phyloP scores from a whole-genome alignment of 495 filamentous ascomycete species.

The Stereocaulon alpinum region DNA sequence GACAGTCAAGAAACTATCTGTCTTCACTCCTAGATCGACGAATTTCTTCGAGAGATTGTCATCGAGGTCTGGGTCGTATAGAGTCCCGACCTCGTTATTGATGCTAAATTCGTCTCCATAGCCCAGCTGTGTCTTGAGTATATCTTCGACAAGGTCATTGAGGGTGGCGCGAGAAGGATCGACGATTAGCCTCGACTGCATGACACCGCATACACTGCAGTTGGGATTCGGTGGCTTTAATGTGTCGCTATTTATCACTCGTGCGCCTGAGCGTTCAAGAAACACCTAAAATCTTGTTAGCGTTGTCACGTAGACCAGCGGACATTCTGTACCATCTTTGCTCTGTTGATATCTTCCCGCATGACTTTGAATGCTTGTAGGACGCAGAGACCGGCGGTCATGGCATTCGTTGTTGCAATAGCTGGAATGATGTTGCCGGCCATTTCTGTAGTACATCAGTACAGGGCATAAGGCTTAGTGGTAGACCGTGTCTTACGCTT shows the following conservation, averaged over 20 bases:
- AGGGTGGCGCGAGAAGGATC: slow-evolving; percentile 70
- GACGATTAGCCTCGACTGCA: slow-evolving; percentile 51
- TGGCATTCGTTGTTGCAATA: slow-evolving; percentile 96
- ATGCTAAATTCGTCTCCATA: slow-evolving; percentile 80
- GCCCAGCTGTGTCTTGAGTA: slow-evolving; percentile 58
- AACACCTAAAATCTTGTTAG: slow-evolving; percentile 39
- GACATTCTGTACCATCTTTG: slow-evolving; percentile 36
- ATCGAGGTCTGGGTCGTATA: slow-evolving; percentile 83
- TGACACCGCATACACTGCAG: slow-evolving; percentile 74
- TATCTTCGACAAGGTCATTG: slow-evolving; percentile 65
- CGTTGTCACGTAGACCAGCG: neutral
- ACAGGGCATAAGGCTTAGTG: neutral
- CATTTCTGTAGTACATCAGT: slow-evolving; percentile 48
- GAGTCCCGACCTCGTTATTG: slow-evolving; percentile 54
- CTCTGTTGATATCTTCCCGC: slow-evolving; percentile 54
- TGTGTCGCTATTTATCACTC: slow-evolving; percentile 63
- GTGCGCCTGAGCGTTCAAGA: slow-evolving; percentile 58
- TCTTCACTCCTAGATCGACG: slow-evolving; percentile 59
- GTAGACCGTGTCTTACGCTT: slow-evolving; percentile 49
- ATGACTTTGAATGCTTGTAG: slow-evolving; percentile 90
- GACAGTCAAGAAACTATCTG: slow-evolving; percentile 71
- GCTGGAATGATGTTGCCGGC: slow-evolving; percentile 98
- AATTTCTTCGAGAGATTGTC: slow-evolving; percentile 77
- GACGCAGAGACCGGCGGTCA: slow-evolving; percentile 87
- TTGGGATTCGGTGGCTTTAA: slow-evolving; percentile 66